Evolutionary conservation across 2,329 filamentous ascomycete species (phyloP), one percentile per base, ranked within the genome.

Genomic region (Zasmidium cellare): DNA sequence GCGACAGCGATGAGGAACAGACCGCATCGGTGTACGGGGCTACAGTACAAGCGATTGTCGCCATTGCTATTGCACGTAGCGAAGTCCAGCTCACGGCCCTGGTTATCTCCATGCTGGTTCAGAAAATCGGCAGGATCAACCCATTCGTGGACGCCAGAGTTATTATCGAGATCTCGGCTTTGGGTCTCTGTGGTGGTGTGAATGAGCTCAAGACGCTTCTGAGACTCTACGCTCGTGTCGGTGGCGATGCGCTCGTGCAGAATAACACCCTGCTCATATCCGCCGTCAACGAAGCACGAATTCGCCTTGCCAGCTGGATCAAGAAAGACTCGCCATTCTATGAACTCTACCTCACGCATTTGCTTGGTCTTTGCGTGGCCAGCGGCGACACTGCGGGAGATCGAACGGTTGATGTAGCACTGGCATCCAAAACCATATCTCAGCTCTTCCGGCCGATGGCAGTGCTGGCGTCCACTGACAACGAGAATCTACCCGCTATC

Each of bases 51-150:
- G 91, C 93, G 0, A 93, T 99, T 60, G 93, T 96, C 57, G 87
- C 87, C n/a, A 91, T 99, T 71, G 91, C 94, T 0, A 85, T 83
- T 20, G 87, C 85, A 57, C 92, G 88, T 71, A 84, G 88, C 49
- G 92, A 99, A 68, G 87, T 91, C 59, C 96, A 97, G 76, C 96
- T 99, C 54, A 94, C 89, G 6, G 92, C 92, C 3, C 80, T 99
- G 53, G 93, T 92, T 2, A 89, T 97, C 67, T 96, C 92, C 0
- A 97, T 99, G 87, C 84, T 99, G 22, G 77, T 96, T n/a, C 94
- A 99, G 71, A 97, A 99, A 74, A 84, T 97, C 57, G 87, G 89
- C 60, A 93, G 94, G 74, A 86, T 97, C 55, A 94, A 86, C 69
- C 81, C 84, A 58, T 79, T 83, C 3, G 89, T 97, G 1, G 92